Percentiles rank a stretch among this genome's conserved stretches.
Conservation (phyloP, 305 asterid genomes). For the Plantago lanceolata region DNA sequence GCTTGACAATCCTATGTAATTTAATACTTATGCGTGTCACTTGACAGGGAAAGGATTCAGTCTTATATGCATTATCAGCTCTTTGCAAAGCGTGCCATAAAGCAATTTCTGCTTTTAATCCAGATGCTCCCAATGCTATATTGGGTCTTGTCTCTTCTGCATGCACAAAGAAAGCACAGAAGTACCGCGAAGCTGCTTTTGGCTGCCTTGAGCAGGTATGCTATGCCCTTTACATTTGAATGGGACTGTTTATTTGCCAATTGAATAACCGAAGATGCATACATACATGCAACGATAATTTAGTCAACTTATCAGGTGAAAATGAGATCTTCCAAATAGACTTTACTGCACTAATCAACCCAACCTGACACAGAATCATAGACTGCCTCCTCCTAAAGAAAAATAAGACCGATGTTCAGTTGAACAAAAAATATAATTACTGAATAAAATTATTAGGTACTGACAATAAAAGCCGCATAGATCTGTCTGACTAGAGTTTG, state of each 20-base stretch:
- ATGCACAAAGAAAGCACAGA: conserved; percentile 67
- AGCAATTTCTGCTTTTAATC: conserved; percentile 62
- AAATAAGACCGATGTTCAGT: too few species aligned
- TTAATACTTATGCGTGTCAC: background rate
- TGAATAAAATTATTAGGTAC: background rate
- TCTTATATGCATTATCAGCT: conserved; percentile 71
- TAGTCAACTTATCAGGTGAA: background rate
- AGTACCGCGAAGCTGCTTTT: conserved; percentile 91
- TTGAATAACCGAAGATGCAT: too few species aligned
- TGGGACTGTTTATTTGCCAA: background rate
- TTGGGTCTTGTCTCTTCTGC: conserved; percentile 69
- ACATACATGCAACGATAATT: background rate
- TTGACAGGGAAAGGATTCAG: conserved; percentile 85
- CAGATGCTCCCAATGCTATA: conserved; percentile 65
- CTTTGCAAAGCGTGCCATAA: conserved; percentile 72
- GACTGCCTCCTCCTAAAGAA: too few species aligned
- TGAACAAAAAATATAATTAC: too few species aligned
- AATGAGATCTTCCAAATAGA: background rate
- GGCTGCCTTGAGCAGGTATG: conserved; percentile 84
- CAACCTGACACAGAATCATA: background rate
- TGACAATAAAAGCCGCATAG: background rate
- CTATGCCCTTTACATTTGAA: background rate
- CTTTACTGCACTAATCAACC: background rate
- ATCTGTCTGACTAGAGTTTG: too few species aligned
- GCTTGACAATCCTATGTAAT: background rate